Conservation (phyloP, 2,329 filamentous ascomycete species). For the Meredithiella fracta region DNA sequence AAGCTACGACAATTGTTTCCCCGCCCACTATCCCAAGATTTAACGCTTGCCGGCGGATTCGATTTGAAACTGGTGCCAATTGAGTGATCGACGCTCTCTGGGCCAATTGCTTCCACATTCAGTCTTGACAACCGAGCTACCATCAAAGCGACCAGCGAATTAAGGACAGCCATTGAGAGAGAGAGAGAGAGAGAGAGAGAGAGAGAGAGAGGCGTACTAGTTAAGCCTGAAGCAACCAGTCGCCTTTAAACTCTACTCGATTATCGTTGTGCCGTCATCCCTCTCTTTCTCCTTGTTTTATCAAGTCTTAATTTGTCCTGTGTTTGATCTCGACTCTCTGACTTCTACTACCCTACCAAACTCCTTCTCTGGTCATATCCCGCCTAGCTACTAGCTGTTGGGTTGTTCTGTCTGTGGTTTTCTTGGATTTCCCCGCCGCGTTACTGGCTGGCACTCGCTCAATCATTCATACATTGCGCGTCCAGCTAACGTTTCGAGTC, state of each 20-base stretch:
- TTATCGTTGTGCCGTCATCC: neutral
- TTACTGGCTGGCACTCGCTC: neutral
- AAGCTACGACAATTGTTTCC: neutral
- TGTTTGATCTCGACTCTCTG: neutral
- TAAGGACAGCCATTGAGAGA: neutral
- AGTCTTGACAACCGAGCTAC: neutral
- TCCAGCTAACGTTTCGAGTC: neutral
- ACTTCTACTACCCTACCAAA: neutral
- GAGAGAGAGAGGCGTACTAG: neutral
- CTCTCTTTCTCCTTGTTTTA: neutral
- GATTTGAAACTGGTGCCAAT: neutral
- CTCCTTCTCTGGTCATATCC: neutral
- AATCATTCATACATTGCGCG: neutral
- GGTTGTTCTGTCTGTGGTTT: neutral
- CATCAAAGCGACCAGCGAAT: neutral
- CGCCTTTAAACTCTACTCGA: neutral
- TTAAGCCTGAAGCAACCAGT: neutral
- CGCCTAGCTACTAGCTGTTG: neutral
- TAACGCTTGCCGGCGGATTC: neutral
- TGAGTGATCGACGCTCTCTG: neutral
- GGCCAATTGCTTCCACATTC: neutral
- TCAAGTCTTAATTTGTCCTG: neutral
- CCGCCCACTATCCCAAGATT: too few species aligned
- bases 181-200: neutral
- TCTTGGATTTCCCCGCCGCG: neutral